Conservation (phyloP, 164 flowering plant genomes). For the Euptelea pleiosperma region DNA sequence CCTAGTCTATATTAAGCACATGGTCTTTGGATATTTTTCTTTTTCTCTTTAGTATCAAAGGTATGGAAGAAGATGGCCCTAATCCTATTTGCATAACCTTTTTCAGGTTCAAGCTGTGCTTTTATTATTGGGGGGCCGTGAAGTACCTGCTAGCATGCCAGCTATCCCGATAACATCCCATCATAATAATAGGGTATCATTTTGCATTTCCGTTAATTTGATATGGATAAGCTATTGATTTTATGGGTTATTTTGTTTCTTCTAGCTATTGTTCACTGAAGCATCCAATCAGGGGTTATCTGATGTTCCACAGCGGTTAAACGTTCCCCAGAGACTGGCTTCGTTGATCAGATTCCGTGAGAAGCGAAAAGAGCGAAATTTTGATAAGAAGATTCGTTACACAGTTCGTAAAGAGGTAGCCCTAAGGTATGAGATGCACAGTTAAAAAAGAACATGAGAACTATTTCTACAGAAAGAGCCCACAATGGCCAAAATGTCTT, state of each 20-base stretch:
- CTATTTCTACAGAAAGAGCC: too few relatives aligned
- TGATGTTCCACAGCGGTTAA: slow-evolving; percentile 33
- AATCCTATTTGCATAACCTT: neutral
- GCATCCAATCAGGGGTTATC: slow-evolving; percentile 24
- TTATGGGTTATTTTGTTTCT: neutral
- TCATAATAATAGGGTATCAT: slow-evolving; percentile 46
- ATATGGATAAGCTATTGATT: neutral
- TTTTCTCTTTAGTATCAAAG: neutral
- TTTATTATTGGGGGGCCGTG: slow-evolving; percentile 64
- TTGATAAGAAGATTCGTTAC: slow-evolving; percentile 72
- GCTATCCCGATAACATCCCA: slow-evolving; percentile 12
- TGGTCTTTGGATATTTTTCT: neutral
- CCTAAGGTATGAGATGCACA: slow-evolving; percentile 37
- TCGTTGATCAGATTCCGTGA: slow-evolving; percentile 61
- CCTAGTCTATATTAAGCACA: too few relatives aligned
- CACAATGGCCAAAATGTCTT: too few relatives aligned
- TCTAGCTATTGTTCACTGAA: slow-evolving; percentile 4
- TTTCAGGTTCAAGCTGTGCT: slow-evolving; percentile 70
- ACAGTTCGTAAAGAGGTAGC: slow-evolving; percentile 79
- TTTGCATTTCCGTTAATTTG: neutral
- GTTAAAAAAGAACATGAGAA: too few relatives aligned
- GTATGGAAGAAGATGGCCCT: neutral
- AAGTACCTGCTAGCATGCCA: slow-evolving; percentile 32
- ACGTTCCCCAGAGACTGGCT: slow-evolving; percentile 61
- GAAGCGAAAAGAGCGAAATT: slow-evolving; percentile 68